Conservation (phyloP, 345 rosid genomes). For the Eucalyptus shirleyi region DNA sequence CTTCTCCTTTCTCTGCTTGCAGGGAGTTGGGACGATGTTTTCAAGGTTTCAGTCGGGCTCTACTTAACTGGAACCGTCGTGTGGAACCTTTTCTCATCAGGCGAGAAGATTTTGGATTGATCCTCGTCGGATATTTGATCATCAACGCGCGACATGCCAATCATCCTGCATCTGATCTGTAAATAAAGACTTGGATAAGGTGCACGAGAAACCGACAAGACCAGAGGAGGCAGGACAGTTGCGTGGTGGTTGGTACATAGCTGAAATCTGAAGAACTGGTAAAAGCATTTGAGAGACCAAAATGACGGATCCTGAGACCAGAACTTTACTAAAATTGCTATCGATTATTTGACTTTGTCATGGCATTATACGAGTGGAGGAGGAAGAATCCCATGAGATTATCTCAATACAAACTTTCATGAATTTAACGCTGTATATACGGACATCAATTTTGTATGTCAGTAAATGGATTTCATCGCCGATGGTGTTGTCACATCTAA, state of each 20-base stretch:
- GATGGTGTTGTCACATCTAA: background rate
- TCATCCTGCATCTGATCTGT: background rate
- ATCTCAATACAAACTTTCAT: background rate
- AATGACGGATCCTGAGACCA: background rate
- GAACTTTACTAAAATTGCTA: background rate
- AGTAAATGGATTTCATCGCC: background rate
- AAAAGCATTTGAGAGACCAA: background rate
- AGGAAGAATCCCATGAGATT: background rate
- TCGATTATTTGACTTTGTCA: background rate
- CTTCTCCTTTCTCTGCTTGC: background rate
- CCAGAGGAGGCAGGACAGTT: background rate
- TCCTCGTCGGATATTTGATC: background rate
- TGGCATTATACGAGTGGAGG: background rate
- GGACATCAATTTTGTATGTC: background rate
- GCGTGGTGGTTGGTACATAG: background rate
- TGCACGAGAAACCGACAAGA: background rate
- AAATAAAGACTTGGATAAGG: background rate
- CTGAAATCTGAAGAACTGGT: background rate
- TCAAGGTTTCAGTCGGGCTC: slow-evolving; percentile 79
- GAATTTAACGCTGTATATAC: background rate
- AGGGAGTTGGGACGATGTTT: slow-evolving; percentile 98
- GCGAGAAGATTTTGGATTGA: slow-evolving; percentile 76
- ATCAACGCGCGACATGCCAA: background rate
- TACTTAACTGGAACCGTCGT: slow-evolving; percentile 75
- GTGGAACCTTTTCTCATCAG: slow-evolving; percentile 86